phyloP scores from a whole-genome alignment of 1,284 basidiomycete species.

The Inonotus hispidus region DNA sequence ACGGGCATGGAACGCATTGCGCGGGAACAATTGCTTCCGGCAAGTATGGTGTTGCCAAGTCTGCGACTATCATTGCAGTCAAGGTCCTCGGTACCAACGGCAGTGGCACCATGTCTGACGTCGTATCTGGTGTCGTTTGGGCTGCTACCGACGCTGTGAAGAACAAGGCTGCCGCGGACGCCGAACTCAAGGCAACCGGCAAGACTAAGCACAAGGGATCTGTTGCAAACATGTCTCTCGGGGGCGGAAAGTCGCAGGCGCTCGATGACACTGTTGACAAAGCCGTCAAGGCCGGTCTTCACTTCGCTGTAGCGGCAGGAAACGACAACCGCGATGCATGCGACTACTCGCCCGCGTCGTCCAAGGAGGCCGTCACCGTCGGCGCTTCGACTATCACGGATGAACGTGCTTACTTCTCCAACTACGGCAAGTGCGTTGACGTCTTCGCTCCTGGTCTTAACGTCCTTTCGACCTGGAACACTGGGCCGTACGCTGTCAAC shows the following conservation, averaged over 20 bases:
- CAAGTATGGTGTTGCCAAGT: slow-evolving; percentile 93
- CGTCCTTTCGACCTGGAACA: slow-evolving; percentile 76
- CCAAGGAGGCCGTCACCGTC: slow-evolving; percentile 78
- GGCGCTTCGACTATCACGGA: slow-evolving; percentile 80
- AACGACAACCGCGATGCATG: slow-evolving; percentile 73
- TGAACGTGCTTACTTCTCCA: slow-evolving; percentile 87
- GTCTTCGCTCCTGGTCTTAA: slow-evolving; percentile 80
- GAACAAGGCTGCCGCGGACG: slow-evolving; percentile 40
- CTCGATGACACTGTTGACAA: slow-evolving; percentile 85
- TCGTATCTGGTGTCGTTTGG: slow-evolving; percentile 84
- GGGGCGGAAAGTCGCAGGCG: slow-evolving; percentile 88
- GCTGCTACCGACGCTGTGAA: slow-evolving; percentile 61
- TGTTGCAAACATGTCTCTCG: slow-evolving; percentile 97
- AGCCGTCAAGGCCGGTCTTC: slow-evolving; percentile 80
- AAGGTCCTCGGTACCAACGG: slow-evolving; percentile 96
- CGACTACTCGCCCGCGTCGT: slow-evolving; percentile 75
- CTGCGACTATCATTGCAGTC: slow-evolving; percentile 89
- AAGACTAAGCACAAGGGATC: slow-evolving; percentile 86
- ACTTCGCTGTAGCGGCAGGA: slow-evolving; percentile 95
- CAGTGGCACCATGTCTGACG: slow-evolving; percentile 94
- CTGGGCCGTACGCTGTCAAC: slow-evolving; percentile 49
- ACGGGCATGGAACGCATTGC: slow-evolving; percentile 77
- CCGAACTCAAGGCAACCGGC: slow-evolving; percentile 59
- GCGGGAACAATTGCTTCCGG: slow-evolving; percentile 77
- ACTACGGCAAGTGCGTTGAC: slow-evolving; percentile 75